Conservation (phyloP, 495 filamentous ascomycete species). For the Aspergillus wentii region DNA sequence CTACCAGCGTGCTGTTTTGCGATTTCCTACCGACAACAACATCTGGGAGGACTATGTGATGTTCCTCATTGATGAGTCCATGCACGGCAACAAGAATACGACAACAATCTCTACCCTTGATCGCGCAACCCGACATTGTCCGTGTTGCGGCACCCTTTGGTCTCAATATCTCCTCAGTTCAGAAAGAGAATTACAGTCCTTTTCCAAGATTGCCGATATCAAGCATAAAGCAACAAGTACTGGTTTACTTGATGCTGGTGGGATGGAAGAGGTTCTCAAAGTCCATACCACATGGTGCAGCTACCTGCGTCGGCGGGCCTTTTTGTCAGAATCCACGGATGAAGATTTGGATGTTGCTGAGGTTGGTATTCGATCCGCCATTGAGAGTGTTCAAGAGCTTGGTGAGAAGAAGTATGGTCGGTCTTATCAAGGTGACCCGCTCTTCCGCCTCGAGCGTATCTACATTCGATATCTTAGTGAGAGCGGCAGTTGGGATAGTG, state of each 20-base stretch:
- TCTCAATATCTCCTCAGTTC: conserved; percentile 78
- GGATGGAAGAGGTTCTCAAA: conserved; percentile 80
- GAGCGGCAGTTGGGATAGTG: conserved; percentile 59
- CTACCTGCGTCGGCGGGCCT: conserved; percentile 79
- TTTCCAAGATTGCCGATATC: conserved; percentile 76
- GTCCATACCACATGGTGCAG: conserved; percentile 92
- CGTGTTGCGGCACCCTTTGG: conserved; percentile 90
- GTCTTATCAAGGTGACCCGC: conserved; percentile 75
- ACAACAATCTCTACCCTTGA: conserved; percentile 53
- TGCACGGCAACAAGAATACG: conserved; percentile 29
- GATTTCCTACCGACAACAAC: conserved; percentile 62
- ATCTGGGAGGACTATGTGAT: conserved; percentile 81
- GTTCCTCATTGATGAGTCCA: conserved; percentile 53
- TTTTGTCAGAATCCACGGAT: conserved; percentile 69
- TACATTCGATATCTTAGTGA: conserved; percentile 86
- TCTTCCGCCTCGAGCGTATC: conserved; percentile 83
- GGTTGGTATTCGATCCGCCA: conserved; percentile 76
- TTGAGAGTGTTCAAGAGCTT: conserved; percentile 75
- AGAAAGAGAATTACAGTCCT: conserved; percentile 68
- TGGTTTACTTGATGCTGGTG: conserved; percentile 65
- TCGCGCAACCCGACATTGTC: conserved; percentile 79
- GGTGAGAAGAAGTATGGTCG: conserved; percentile 73
- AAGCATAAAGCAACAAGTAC: conserved; percentile 89
- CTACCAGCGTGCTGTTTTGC: conserved; percentile 68
- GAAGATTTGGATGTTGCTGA: conserved; percentile 90